Evolutionary conservation across 148 eudicot species (phyloP).

Genomic region (Nepenthes gracilis): DNA sequence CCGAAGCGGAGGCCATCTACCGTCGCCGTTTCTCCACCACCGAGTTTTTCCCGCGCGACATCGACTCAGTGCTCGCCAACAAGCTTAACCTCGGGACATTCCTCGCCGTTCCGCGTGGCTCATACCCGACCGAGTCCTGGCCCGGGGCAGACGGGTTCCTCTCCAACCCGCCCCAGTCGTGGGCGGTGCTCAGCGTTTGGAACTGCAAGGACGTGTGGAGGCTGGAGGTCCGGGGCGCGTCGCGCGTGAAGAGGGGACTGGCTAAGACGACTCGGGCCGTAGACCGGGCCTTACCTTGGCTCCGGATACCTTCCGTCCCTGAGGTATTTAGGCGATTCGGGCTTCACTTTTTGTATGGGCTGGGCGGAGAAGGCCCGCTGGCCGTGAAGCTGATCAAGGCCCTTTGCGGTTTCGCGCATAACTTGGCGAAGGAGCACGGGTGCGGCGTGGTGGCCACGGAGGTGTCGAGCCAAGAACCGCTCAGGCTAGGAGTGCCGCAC

Average conservation of each 20-base stretch:
- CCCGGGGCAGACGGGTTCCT: conserved; percentile 31
- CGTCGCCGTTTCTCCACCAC: conserved; percentile 60
- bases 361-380: conserved; percentile 78
- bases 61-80: conserved; percentile 52
- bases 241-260: conserved; percentile 39
- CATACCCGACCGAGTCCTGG: conserved; percentile 18
- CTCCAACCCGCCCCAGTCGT: conserved; percentile 49
- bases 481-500: conserved; percentile 66
- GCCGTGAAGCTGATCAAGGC: conserved; percentile 32
- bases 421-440: conserved; percentile 59
- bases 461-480: conserved; percentile 60
- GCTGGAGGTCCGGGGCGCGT: conserved; percentile 78
- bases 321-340: conserved; percentile 80
- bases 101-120: conserved; percentile 48
- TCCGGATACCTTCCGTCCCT: conserved; percentile 69
- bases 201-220: conserved; percentile 58
- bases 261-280: conserved; percentile 47
- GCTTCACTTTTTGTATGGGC: conserved; percentile 84
- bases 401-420: conserved; percentile 62
- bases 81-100: conserved; percentile 58
- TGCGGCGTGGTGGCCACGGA: conserved; percentile 86
- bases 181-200: conserved; percentile 88
- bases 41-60: conserved; percentile 91
- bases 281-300: conserved; percentile 74
- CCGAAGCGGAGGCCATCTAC: conserved; percentile 71